phyloP scores from a whole-genome alignment of 2,329 filamentous ascomycete species.

The Fusarium odoratissimum region DNA sequence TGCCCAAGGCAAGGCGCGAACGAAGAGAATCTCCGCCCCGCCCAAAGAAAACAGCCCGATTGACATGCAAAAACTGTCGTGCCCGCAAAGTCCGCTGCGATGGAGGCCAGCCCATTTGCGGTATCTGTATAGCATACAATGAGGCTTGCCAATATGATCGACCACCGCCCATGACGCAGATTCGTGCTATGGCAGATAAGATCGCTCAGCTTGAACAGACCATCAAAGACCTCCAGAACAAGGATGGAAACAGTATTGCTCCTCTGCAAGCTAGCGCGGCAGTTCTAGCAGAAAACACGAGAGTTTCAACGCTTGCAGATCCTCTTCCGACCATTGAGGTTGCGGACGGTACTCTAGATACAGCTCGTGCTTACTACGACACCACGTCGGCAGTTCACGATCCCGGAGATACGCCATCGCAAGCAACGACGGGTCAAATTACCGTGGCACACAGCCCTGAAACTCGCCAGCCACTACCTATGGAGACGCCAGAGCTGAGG shows the following conservation, averaged over 20 bases:
- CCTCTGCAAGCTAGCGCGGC: fast-evolving
- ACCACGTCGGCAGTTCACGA: background rate
- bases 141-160: background rate
- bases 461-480: background rate
- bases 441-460: background rate
- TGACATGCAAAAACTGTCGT: slow-evolving; percentile 4
- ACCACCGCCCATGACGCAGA: background rate
- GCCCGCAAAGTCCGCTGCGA: slow-evolving; percentile 1
- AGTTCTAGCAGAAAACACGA: fast-evolving
- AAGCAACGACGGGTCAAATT: background rate
- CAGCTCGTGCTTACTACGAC: background rate
- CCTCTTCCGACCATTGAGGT: background rate
- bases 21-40: background rate
- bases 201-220: background rate
- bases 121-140: background rate
- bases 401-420: background rate
- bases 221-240: background rate
- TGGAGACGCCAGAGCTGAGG: background rate
- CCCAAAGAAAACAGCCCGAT: background rate
- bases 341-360: background rate
- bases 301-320: fast-evolving
- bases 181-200: background rate
- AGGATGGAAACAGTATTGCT: fast-evolving
- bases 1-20: background rate
- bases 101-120: background rate